phyloP scores from a whole-genome alignment of 2,329 filamentous ascomycete genomes.

The Aschersonia sp. region DNA sequence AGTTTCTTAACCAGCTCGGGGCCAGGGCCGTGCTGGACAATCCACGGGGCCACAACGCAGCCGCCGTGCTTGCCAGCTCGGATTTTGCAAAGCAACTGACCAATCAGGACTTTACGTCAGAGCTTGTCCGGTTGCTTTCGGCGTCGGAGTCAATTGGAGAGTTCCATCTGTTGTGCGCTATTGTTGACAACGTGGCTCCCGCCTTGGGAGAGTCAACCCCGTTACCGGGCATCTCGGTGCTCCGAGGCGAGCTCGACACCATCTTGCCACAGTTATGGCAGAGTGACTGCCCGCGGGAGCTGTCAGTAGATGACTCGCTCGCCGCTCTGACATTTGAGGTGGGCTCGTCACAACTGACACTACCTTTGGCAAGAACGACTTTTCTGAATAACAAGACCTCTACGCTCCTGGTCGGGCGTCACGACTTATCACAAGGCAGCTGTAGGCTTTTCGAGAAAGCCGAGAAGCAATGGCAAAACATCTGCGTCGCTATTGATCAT shows the following conservation, averaged over 20 bases:
- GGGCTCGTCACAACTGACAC: conserved; percentile 23
- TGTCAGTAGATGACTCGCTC: conserved; percentile 18
- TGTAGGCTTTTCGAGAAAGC: conserved; percentile 11
- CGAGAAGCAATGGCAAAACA: conserved; percentile 25
- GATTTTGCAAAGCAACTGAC: conserved; percentile 32
- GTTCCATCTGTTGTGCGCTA: conserved; percentile 35
- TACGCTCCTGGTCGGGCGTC: conserved; percentile 32
- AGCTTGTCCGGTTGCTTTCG: conserved; percentile 30
- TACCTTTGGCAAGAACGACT: conserved; percentile 65
- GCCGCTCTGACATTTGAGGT: conserved; percentile 27
- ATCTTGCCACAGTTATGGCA: conserved; percentile 34
- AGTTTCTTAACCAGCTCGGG: conserved; percentile 9
- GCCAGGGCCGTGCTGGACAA: conserved; percentile 13
- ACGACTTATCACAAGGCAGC: conserved; percentile 10
- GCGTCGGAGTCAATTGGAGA: conserved; percentile 22
- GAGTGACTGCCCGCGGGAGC: conserved; percentile 10
- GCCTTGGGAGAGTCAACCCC: conserved; percentile 14
- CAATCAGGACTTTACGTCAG: conserved; percentile 24
- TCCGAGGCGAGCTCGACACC: conserved; percentile 24
- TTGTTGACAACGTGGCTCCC: conserved; percentile 39
- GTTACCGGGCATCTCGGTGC: conserved; percentile 33
- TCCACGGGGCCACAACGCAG: conserved; percentile 20
- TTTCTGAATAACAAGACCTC: conserved; percentile 55
- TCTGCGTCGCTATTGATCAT: conserved; percentile 12
- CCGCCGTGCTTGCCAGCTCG: conserved; percentile 35